phyloP scores from a whole-genome alignment of 2,329 filamentous ascomycete genomes.

The Penicillium hesseltinei region DNA sequence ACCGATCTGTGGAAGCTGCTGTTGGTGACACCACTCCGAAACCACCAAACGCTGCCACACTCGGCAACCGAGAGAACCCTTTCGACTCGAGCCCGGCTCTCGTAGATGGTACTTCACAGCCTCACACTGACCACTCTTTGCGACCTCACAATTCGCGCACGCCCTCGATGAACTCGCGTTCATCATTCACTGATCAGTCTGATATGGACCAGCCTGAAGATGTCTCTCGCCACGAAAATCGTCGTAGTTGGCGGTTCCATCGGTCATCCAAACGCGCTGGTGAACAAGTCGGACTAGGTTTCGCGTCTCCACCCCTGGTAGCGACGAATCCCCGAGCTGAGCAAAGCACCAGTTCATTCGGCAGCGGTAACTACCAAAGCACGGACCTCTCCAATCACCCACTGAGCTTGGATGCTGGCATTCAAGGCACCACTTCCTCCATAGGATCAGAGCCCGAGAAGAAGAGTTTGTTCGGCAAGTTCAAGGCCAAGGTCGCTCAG shows the following conservation, averaged over 20 bases:
- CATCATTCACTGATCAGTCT: constrained; percentile 73
- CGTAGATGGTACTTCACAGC: constrained; percentile 44
- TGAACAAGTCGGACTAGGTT: constrained; percentile 45
- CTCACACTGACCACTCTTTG: constrained; percentile 52
- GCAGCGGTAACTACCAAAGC: constrained; percentile 54
- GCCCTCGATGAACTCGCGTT: constrained; percentile 70
- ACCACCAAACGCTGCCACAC: constrained; percentile 33
- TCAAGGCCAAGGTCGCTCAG: constrained; percentile 61
- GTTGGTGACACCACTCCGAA: constrained; percentile 36
- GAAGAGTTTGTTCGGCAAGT: constrained; percentile 63
- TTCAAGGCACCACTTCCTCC: constrained; percentile 34
- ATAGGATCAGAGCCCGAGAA: constrained; percentile 48
- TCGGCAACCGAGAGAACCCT: constrained; percentile 26
- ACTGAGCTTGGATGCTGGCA: constrained; percentile 40
- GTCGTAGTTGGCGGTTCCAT: constrained; percentile 70
- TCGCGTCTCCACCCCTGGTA: constrained; percentile 50
- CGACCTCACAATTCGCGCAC: constrained; percentile 71
- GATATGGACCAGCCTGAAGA: constrained; percentile 75
- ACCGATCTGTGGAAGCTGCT: constrained; percentile 11
- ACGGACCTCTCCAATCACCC: constrained; percentile 39
- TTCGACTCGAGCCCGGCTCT: constrained; percentile 23
- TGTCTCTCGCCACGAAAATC: constrained; percentile 60
- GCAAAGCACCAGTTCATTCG: constrained; percentile 66
- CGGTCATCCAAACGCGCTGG: constrained; percentile 56
- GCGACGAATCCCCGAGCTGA: constrained; percentile 64